Conservation (phyloP, 2,329 filamentous ascomycete genomes). For the Sclerotiophoma versabilis region DNA sequence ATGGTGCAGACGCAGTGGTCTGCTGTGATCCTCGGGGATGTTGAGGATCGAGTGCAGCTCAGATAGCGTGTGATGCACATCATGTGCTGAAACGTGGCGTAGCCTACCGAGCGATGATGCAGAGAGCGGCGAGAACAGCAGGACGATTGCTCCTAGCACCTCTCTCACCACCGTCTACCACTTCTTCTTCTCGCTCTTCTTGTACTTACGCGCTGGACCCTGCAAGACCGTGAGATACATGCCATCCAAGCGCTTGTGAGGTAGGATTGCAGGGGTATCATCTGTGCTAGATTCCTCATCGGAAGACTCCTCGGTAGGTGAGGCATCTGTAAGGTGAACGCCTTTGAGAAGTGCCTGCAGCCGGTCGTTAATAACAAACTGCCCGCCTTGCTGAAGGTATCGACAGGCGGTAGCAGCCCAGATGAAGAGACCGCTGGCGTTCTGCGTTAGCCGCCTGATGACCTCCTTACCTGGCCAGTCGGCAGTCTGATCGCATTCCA, state of each 20-base stretch:
- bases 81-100: neutral
- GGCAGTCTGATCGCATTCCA: neutral
- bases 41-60: neutral
- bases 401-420: slow-evolving; percentile 39
- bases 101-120: neutral
- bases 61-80: neutral
- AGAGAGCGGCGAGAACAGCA: neutral
- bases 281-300: neutral
- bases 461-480: slow-evolving; percentile 26
- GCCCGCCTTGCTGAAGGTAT: slow-evolving; percentile 20
- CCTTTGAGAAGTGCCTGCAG: neutral
- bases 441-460: slow-evolving; percentile 33
- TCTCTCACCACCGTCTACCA: neutral
- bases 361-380: neutral
- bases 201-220: neutral
- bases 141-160: neutral
- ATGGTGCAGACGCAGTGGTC: neutral
- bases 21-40: neutral
- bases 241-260: neutral
- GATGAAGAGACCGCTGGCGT: slow-evolving; percentile 46
- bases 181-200: neutral
- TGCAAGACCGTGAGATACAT: neutral
- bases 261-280: neutral
- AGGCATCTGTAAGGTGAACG: too few relatives aligned
- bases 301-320: neutral